Percentiles rank a stretch among this genome's conserved stretches.
Evolutionary conservation across 2,329 filamentous ascomycete species (phyloP).

Genomic region (Diaporthe velutina): DNA sequence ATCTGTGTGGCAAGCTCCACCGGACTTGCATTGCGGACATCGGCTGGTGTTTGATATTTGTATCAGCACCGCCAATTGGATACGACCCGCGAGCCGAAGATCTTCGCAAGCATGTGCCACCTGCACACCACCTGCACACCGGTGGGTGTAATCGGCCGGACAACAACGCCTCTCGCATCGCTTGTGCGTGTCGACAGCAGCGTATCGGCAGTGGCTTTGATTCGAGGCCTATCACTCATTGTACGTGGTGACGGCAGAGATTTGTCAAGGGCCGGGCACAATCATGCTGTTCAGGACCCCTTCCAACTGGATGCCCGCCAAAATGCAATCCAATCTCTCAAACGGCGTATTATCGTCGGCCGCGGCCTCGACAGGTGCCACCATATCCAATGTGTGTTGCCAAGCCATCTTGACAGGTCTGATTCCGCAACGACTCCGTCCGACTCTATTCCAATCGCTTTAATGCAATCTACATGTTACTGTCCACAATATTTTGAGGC

Average conservation of each 20-base stretch:
- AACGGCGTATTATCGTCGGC: neutral
- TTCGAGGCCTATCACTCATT: neutral
- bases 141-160: neutral
- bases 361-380: constrained; percentile 1
- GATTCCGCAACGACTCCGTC: constrained; percentile 22
- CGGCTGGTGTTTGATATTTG: constrained; percentile 36
- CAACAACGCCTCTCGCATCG: constrained; percentile 13
- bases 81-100: constrained; percentile 23
- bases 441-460: constrained; percentile 21
- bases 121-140: constrained; percentile 9
- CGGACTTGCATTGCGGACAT: constrained; percentile 33
- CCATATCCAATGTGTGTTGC: constrained; percentile 22
- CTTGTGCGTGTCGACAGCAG: constrained; percentile 9
- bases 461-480: neutral
- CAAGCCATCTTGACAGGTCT: constrained; percentile 30
- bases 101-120: constrained; percentile 35
- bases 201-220: neutral
- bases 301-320: neutral
- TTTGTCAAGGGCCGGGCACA: constrained; percentile 11
- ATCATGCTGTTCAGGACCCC: neutral
- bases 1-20: constrained; percentile 29
- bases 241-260: neutral
- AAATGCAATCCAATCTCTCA: constrained; percentile 10
- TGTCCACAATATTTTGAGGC: neutral
- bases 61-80: constrained; percentile 34